Percentiles rank a stretch among this genome's conserved stretches.
Conservation (phyloP, 257 asterid genomes). For the Ehretia macrophylla region DNA sequence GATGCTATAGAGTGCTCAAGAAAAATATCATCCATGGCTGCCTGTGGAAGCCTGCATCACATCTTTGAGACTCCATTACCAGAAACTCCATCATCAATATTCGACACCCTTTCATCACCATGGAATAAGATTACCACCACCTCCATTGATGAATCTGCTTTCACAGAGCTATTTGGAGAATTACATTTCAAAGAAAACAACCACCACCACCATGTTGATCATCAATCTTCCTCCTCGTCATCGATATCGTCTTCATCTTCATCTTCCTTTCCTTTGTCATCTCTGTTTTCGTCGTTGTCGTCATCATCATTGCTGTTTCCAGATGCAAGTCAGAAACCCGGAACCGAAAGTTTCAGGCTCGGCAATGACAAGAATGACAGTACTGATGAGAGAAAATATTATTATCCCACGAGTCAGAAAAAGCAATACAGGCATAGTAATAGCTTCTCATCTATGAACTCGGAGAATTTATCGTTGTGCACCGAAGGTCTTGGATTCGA, state of each 20-base stretch:
- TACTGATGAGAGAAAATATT: not conserved
- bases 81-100: constrained; percentile 42
- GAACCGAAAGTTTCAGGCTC: not conserved
- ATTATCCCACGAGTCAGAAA: not conserved
- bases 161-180: constrained; percentile 46
- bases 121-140: constrained; percentile 45
- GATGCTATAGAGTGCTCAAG: not conserved
- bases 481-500: constrained; percentile 68
- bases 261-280: constrained; percentile 14
- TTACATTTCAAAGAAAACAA: constrained; percentile 40
- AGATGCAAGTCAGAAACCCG: not conserved
- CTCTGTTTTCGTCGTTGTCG: constrained; percentile 5
- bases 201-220: constrained; percentile 9
- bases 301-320: constrained; percentile 5
- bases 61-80: constrained; percentile 68
- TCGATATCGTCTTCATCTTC: constrained; percentile 7
- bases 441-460: constrained; percentile 40
- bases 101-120: constrained; percentile 61
- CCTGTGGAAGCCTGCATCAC: constrained; percentile 71
- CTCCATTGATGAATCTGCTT: constrained; percentile 35
- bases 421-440: constrained; percentile 33
- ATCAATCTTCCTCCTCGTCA: constrained; percentile 5
- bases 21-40: constrained; percentile 41
- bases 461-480: constrained; percentile 47
- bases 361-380: not conserved